phyloP scores from a whole-genome alignment of 768 basidiomycete genomes.

The Macrolepiota albuminosa region DNA sequence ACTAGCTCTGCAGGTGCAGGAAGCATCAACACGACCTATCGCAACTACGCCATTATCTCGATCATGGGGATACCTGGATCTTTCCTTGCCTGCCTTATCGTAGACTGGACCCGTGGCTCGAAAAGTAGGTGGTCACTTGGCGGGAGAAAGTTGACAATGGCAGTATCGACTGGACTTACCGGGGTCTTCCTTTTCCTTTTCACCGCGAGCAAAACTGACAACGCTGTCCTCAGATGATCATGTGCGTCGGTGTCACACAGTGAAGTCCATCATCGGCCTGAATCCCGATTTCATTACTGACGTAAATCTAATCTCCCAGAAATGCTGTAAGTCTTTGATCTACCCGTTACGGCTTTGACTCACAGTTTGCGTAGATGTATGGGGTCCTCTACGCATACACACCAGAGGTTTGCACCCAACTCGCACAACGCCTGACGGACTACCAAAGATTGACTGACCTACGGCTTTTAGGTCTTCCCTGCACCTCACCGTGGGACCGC shows the following conservation, averaged over 20 bases:
- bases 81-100: conserved; percentile 38
- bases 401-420: conserved; percentile 35
- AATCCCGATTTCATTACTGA: background rate
- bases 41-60: conserved; percentile 49
- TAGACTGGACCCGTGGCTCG: conserved; percentile 35
- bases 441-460: background rate
- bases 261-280: conserved; percentile 13
- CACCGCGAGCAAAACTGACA: conserved; percentile 38
- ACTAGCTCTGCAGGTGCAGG: conserved; percentile 12
- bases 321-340: background rate
- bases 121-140: conserved; percentile 30
- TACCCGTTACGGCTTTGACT: background rate
- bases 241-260: conserved; percentile 39
- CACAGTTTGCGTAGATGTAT: conserved; percentile 16
- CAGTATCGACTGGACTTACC: conserved; percentile 37
- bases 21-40: conserved; percentile 30
- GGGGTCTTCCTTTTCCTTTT: conserved; percentile 48
- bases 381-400: conserved; percentile 42
- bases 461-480: conserved; percentile 37
- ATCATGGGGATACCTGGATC: conserved; percentile 45
- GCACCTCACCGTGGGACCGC: conserved; percentile 50
- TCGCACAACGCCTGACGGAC: background rate
- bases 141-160: conserved; percentile 43
- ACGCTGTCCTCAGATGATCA: conserved; percentile 40
- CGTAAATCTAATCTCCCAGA: background rate